These are phyloP conservation scores for Populus alba DNA, from an alignment of 345 rosid species.

Conservation along the genomic window DNA sequence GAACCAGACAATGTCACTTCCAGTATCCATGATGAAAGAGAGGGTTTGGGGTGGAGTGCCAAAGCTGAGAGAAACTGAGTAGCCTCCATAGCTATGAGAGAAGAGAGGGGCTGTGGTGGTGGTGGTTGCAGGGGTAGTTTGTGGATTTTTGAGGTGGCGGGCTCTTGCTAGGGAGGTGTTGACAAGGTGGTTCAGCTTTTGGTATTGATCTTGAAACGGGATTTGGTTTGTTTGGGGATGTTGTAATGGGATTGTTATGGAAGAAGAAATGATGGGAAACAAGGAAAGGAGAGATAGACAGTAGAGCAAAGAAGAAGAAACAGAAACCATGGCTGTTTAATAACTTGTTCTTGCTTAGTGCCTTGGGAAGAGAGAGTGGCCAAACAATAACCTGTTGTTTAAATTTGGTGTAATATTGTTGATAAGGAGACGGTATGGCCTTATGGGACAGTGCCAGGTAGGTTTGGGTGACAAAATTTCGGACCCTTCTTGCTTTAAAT, in stretches of 20 bases:
- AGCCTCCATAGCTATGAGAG: constrained; percentile 29
- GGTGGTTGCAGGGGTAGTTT: neutral
- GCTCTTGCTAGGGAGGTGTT: constrained; percentile 39
- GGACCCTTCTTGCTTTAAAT: neutral
- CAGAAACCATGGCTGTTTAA: constrained; percentile 16
- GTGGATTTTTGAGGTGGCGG: constrained; percentile 33
- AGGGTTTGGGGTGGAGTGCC: constrained; percentile 33
- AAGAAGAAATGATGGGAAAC: constrained; percentile 1
- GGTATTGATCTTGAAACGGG: constrained; percentile 23
- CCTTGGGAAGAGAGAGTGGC: neutral
- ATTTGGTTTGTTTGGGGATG: constrained; percentile 5
- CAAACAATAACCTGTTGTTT: neutral
- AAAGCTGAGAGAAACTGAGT: constrained; percentile 28
- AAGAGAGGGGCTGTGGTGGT: neutral
- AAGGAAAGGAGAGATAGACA: constrained; percentile 11
- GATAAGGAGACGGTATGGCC: neutral
- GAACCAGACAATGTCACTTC: constrained; percentile 40
- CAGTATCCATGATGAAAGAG: constrained; percentile 32
- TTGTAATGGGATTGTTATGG: constrained; percentile 27
- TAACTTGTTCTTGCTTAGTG: neutral
- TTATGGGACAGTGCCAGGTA: neutral
- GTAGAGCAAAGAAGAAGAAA: constrained; percentile 2
- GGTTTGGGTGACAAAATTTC: neutral
- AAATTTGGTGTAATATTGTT: neutral
- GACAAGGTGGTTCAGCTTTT: constrained; percentile 26